Conservation (phyloP, 371 early-diverging fungal genomes). For the Batkoa obscura region DNA sequence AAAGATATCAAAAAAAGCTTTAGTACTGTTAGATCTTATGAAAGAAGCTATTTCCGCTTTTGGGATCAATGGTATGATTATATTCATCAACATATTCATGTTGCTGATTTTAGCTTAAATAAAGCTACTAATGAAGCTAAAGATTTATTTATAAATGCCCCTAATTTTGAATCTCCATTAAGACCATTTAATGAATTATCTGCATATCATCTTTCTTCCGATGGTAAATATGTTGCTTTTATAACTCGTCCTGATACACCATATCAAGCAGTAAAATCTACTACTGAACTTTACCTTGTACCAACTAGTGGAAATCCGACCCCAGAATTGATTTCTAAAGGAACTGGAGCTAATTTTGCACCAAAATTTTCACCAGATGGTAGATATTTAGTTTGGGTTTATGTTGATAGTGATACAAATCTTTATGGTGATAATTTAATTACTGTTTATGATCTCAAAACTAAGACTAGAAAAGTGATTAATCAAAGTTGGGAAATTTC, state of each 20-base stretch:
- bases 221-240: constrained; percentile 39
- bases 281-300: constrained; percentile 46
- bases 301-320: constrained; percentile 19
- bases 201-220: constrained; percentile 35
- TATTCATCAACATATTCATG: constrained; percentile 21
- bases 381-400: constrained; percentile 38
- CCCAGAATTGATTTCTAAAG: constrained; percentile 28
- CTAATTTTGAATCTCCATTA: constrained; percentile 19
- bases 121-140: constrained; percentile 17
- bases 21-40: constrained; percentile 30
- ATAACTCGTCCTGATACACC: constrained; percentile 32
- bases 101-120: constrained; percentile 7
- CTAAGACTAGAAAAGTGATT: constrained; percentile 18
- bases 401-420: constrained; percentile 45
- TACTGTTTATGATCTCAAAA: constrained; percentile 12
- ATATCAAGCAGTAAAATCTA: constrained; percentile 59
- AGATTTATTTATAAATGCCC: constrained; percentile 23
- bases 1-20: constrained; percentile 13
- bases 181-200: constrained; percentile 33
- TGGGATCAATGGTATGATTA: constrained; percentile 38
- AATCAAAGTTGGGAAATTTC: constrained; percentile 42
- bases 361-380: constrained; percentile 45
- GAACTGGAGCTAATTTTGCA: constrained; percentile 34
- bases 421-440: constrained; percentile 61
- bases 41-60: constrained; percentile 42